Conservation (phyloP, 2,329 filamentous ascomycete genomes). For the Neoarthrinium moseri region DNA sequence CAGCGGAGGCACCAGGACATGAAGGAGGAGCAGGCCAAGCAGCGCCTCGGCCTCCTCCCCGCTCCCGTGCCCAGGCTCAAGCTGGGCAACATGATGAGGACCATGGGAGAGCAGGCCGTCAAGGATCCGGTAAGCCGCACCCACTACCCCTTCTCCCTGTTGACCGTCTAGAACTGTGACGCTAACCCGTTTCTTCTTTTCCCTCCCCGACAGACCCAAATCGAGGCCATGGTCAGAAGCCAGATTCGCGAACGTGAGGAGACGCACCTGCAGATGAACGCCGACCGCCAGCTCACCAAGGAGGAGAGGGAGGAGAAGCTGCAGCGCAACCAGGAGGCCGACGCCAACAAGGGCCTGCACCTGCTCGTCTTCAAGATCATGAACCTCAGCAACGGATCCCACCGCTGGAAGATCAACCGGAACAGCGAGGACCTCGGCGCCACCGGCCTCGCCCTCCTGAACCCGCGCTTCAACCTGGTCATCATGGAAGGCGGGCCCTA, state of each 20-base stretch:
- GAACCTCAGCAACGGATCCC: constrained; percentile 86
- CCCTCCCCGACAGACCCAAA: too few species aligned
- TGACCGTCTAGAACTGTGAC: too few species aligned
- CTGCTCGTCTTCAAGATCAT: constrained; percentile 87
- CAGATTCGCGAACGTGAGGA: constrained; percentile 86
- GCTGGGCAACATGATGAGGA: constrained; percentile 95
- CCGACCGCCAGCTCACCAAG: constrained; percentile 83
- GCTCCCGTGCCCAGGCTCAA: constrained; percentile 95
- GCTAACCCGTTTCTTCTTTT: too few species aligned
- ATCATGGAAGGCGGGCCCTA: constrained; percentile 89
- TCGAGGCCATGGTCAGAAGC: too few species aligned
- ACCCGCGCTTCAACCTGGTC: constrained; percentile 84
- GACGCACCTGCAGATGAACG: constrained; percentile 76
- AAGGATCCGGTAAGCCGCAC: too few species aligned
- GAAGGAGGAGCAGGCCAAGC: constrained; percentile 96
- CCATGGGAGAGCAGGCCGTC: constrained; percentile 85
- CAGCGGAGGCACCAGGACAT: constrained; percentile 89
- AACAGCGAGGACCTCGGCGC: constrained; percentile 89
- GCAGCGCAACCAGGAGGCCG: constrained; percentile 76
- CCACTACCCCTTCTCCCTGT: too few species aligned
- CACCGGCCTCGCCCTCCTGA: constrained; percentile 87
- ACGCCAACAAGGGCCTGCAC: constrained; percentile 82
- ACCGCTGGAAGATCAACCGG: constrained; percentile 88
- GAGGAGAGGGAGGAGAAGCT: constrained; percentile 87
- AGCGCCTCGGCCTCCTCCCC: constrained; percentile 83